Evolutionary conservation across 2,329 filamentous ascomycete species (phyloP).

Genomic region (Phyllosticta ampelicida): DNA sequence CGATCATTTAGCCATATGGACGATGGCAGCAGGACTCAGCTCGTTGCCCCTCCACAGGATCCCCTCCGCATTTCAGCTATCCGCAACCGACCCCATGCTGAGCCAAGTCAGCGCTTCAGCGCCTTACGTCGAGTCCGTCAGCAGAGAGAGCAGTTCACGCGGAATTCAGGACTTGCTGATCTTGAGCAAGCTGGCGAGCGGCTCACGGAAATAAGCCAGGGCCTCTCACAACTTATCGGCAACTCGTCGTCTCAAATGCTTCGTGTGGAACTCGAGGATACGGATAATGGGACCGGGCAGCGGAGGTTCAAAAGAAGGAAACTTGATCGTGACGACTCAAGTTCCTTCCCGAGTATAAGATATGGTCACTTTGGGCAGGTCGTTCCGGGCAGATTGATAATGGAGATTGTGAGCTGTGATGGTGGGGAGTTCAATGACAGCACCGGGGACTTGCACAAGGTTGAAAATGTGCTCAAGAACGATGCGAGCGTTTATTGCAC

Average conservation of each 20-base stretch:
- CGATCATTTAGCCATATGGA: neutral
- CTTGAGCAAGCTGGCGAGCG: conserved; percentile 12
- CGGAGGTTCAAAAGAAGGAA: conserved; percentile 26
- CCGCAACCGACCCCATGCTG: conserved; percentile 19
- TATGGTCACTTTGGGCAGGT: conserved; percentile 87
- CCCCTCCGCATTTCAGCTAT: conserved; percentile 3
- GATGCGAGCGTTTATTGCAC: conserved; percentile 85
- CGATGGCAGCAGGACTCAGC: neutral
- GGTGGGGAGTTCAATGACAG: conserved; percentile 57
- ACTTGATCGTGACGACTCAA: conserved; percentile 25
- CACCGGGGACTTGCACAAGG: conserved; percentile 32
- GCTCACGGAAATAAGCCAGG: conserved; percentile 12
- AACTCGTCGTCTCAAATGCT: conserved; percentile 2
- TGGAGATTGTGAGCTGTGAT: conserved; percentile 87
- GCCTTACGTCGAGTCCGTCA: conserved; percentile 18
- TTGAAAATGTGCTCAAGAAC: conserved; percentile 71
- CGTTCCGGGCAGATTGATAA: conserved; percentile 65
- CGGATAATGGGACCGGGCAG: neutral
- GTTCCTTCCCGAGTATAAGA: conserved; percentile 42
- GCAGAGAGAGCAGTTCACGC: conserved; percentile 17
- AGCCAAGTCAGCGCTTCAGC: conserved; percentile 26
- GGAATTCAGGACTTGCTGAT: conserved; percentile 6
- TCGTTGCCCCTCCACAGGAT: neutral
- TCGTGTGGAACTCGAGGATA: conserved; percentile 2
- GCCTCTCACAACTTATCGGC: conserved; percentile 6